Conservation (phyloP, 768 basidiomycete genomes). For the Hemileccinum rubropunctum region DNA sequence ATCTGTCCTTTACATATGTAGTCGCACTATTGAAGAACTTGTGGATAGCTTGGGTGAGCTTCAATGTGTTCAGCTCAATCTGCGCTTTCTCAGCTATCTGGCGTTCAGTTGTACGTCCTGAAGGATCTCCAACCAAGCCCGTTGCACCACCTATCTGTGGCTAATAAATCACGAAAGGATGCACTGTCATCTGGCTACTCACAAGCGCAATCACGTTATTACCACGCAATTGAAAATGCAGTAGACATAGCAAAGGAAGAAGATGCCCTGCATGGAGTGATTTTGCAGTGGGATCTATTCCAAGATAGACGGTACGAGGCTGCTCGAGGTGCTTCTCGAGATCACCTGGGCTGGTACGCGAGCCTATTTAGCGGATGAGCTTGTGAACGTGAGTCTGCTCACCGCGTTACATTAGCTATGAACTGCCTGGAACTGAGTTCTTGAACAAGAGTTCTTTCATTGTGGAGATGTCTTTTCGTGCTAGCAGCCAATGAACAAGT, state of each 20-base stretch:
- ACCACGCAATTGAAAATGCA: conserved; percentile 88
- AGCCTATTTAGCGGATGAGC: conserved; percentile 1
- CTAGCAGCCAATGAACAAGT: conserved; percentile 2
- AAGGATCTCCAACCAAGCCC: conserved; percentile 95
- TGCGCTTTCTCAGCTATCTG: conserved; percentile 57
- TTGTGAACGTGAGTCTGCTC: conserved; percentile 4
- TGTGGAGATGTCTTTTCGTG: conserved; percentile 17
- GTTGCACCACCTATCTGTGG: conserved; percentile 92
- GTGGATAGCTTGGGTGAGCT: conserved; percentile 63
- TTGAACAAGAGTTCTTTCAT: conserved; percentile 26
- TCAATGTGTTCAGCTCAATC: conserved; percentile 62
- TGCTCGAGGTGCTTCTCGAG: conserved; percentile 36
- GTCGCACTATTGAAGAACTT: conserved; percentile 69
- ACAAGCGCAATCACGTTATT: conserved; percentile 84
- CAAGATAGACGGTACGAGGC: conserved; percentile 69
- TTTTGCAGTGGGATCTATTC: conserved; percentile 89
- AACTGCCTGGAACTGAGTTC: conserved; percentile 34
- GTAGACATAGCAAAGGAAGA: conserved; percentile 77
- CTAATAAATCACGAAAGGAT: conserved; percentile 1
- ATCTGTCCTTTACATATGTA: conserved; percentile 51
- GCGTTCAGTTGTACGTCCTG: conserved; percentile 82
- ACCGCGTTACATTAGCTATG: conserved; percentile 38
- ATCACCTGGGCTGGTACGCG: conserved; percentile 38
- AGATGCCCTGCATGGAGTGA: conserved; percentile 95
- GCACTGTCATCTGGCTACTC: conserved; percentile 28